Base-by-base conservation (phyloP, 139 green algal genomes). In the Chlorella sp. region DNA sequence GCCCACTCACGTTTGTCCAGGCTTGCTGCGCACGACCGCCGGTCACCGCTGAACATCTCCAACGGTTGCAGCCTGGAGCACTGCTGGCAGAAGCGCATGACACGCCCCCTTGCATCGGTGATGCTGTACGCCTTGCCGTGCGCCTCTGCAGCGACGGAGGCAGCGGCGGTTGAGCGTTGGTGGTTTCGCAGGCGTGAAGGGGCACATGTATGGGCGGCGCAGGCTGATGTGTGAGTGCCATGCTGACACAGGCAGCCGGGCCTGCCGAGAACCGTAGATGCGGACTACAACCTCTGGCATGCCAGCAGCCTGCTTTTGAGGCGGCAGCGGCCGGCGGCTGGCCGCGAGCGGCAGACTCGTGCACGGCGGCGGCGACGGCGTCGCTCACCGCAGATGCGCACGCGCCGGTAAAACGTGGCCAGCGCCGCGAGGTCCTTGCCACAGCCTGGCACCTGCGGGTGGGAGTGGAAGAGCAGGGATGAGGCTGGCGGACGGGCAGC, bases 381-480 rank as follows among this genome's bases (percentile, higher is more conserved):
- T 26, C 9, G 65, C 65, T 32, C 65, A 72, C 65, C 65, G 65
- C 65, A 72, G 65, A 72, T 72, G 30, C 65, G 65, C 65, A 72
- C n/a, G 12, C 65, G 65, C 65, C 36, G 65, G 15, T 72, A 72
- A 16, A 72, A 72, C n/a, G 30, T 16, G 65, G n/a, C n/a, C 65
- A 72, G 65, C 15, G 30, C 65, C n/a, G 7, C 65, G 21, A 72
- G n/a, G 65, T 72, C 65, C 18, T 23, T 2, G 13, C n/a, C 36
- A 18, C 65, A 72, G 30, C 65, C 65, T 23, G 34, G n/a, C 65
- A 72, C 65, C 65, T 72, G 65, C 63, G 26, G 28, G 11, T 1
- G 15, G 11, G 11, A 60, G 51, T 23, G 3, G 11, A 4, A 21
- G 51, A 23, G 51, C 51, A 60, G 15, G 51, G 51, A 2, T 60